Evolutionary conservation across 2,329 filamentous ascomycete species (phyloP), one percentile per base, ranked within the genome.

Genomic region (Pseudogymnoascus sp.): DNA sequence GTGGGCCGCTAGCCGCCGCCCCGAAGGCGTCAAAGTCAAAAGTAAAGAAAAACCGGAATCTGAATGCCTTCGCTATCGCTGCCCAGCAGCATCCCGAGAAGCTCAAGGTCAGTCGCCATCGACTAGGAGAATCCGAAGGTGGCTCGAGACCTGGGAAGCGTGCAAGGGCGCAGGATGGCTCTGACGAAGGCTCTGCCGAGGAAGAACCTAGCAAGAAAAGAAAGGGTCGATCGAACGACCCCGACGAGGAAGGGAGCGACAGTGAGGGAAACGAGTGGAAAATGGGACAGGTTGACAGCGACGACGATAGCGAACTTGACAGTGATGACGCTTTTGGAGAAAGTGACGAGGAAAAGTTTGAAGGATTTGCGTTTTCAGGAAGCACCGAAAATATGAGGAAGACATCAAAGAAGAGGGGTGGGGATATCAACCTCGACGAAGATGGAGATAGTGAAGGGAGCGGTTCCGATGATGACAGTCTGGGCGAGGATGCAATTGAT

Each of bases 301-400:
- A 88, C 62, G 82, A 89, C 66, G 88, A 90, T 69, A 86, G 83
- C 62, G 86, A 89, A 66, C 78, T 90, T 63, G 87, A 90, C 72
- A 88, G 84, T 68, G 87, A 90, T 68, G 87, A 89, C 70, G 88
- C 88, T 18, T 85, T 90, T 77, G 88, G 86, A 1, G 83, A 85
- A 66, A 89, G 86, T 67, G 88, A 90, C 68, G 86, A 89, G 72
- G 88, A 89, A 72, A 78, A 78, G 65, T 90, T 90, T 70, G 85
- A 87, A 65, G 86, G 84, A 1, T 90, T 83, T 73, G 81, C 83
- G 3, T 89, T 89, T 70, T 79, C 85, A 36, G 86, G 86, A 34
- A 81, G 81, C 23, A 76, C 75, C 60, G 73, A 84, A 63, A 81
- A 82, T 7, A 82, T 82, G 61, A 77, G 79, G 64, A 78, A 80